Percentiles rank a stretch among this genome's conserved stretches.
phyloP scores from a whole-genome alignment of 83 land plant genomes.

The Thuja plicata region DNA sequence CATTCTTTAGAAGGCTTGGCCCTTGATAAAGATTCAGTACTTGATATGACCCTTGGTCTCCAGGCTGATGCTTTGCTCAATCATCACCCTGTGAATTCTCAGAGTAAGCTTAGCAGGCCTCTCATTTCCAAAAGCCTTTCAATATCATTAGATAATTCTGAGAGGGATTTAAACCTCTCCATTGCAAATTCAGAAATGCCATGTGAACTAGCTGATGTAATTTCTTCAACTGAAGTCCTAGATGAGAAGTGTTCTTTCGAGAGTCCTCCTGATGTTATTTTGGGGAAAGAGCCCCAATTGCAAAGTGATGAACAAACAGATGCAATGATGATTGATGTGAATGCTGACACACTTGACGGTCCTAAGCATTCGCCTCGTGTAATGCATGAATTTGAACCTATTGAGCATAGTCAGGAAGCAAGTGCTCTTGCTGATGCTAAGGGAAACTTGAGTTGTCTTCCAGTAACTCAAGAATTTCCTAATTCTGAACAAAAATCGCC shows the following conservation, averaged over 20 bases:
- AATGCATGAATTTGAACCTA: background rate
- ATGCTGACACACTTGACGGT: background rate
- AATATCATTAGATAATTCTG: background rate
- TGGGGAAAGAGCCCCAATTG: background rate
- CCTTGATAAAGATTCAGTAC: background rate
- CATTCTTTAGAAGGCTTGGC: background rate
- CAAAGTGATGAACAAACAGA: background rate
- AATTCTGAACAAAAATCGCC: background rate
- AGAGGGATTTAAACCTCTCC: slow-evolving; percentile 4
- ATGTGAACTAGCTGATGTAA: background rate
- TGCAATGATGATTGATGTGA: background rate
- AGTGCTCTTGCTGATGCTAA: background rate
- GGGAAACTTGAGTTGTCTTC: background rate
- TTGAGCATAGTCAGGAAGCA: background rate
- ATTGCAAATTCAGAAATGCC: background rate
- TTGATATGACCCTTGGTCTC: slow-evolving; percentile 6
- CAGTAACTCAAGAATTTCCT: background rate
- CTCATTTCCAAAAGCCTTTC: background rate
- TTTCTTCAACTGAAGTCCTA: background rate
- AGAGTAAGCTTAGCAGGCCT: background rate
- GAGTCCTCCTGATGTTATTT: background rate
- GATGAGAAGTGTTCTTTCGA: background rate
- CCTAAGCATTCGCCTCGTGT: background rate
- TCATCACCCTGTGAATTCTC: background rate
- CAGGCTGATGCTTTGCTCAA: background rate